Evolutionary conservation across 108 stramenopile species (phyloP).

Genomic region (Cyclotella kingstonii): DNA sequence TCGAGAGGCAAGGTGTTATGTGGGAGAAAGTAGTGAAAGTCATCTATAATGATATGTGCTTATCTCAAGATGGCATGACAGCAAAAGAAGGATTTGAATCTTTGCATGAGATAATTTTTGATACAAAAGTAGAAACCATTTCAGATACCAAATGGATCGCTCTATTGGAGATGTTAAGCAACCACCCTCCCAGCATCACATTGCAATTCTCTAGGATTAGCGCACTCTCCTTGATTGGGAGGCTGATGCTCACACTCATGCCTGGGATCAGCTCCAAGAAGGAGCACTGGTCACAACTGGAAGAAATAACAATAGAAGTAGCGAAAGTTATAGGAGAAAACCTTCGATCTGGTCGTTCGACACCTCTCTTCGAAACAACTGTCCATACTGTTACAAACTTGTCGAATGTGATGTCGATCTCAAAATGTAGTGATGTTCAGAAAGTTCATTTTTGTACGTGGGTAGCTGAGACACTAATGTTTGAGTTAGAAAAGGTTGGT

Average conservation of each 20-base stretch:
- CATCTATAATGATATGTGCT: conserved; percentile 65
- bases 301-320: conserved; percentile 54
- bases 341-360: conserved; percentile 58
- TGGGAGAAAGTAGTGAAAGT: conserved; percentile 57
- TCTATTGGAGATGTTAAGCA: conserved; percentile 54
- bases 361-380: conserved; percentile 66
- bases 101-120: conserved; percentile 56
- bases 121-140: conserved; percentile 57
- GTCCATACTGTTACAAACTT: conserved; percentile 67
- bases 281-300: conserved; percentile 63
- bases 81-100: conserved; percentile 62
- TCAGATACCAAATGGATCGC: conserved; percentile 66
- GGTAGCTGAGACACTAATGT: conserved; percentile 70
- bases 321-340: conserved; percentile 59
- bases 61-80: conserved; percentile 43
- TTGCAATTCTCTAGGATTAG: conserved; percentile 50
- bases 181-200: conserved; percentile 49
- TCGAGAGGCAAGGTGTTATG: conserved; percentile 53
- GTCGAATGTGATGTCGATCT: conserved; percentile 55
- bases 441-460: conserved; percentile 59
- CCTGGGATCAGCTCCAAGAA: conserved; percentile 35
- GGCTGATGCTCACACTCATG: conserved; percentile 62
- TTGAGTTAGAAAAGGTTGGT: conserved; percentile 67
- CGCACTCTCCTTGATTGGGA: conserved; percentile 56
- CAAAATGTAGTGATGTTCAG: conserved; percentile 52